Evolutionary conservation across 495 filamentous ascomycete genomes (phyloP), one percentile per base, ranked within the genome.

Genomic region (Penicillium coffeae): DNA sequence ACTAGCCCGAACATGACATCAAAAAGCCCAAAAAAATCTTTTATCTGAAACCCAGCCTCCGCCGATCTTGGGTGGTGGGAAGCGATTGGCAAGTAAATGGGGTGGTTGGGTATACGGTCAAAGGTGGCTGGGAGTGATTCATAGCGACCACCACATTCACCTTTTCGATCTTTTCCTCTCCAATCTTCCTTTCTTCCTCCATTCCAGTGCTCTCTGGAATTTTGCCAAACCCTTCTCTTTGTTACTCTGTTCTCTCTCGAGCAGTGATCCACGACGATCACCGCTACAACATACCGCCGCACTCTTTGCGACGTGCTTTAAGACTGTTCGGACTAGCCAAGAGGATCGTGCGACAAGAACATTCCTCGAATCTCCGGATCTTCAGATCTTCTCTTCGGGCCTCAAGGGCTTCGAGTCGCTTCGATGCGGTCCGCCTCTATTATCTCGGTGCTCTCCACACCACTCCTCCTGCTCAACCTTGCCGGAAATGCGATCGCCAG

Each of bases 51-150:
- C 53, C 62, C 65, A 66, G 59, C 63, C 60, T 52, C 52, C 51
- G 14, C 8, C 25, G 32, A 38, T 37, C 12, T 12, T 33, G 18
- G 32, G 47, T 45, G 18, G 35, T 40, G 21, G 42, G 25, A 40
- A 9, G 32, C 37, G 55, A 60, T 59, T 59, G 58, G 58, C 41
- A 42, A 49, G 50, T 47, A 74, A 74, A 67, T 69, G 48, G 61
- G 71, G 71, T 71, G 71, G 71, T 71, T 74, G 71, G 70, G 66
- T 63, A 59, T 60, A 48, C 46, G 45, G 42, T 45, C 54, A 51
- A 54, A 50, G 64, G 71, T 66, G 69, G 69, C 65, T 66, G 60
- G 66, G 66, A 58, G 46, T 43, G 20, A 42, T 40, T 39, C 40
- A 48, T 36, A 50, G 40, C 43, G 32, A 47, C 51, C 45, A 54